phyloP scores from a whole-genome alignment of 2,329 filamentous ascomycete species.

The Cordyceps sp. region DNA sequence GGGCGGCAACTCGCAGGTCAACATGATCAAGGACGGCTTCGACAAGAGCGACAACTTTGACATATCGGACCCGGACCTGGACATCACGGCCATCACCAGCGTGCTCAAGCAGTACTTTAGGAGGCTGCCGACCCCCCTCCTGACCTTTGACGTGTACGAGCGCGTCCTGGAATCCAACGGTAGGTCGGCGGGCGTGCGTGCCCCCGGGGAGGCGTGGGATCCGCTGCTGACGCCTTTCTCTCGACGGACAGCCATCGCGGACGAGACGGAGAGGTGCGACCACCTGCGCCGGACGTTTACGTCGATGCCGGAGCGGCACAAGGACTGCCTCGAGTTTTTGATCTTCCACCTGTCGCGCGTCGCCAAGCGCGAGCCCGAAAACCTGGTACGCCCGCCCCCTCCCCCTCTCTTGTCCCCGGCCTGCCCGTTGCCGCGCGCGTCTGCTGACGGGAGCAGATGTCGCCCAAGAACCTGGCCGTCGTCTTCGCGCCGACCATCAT shows the following conservation, averaged over 20 bases:
- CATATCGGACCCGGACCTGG: conserved; percentile 81
- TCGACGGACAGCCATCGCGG: conserved; percentile 39
- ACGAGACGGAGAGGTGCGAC: conserved; percentile 49
- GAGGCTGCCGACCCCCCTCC: conserved; percentile 72
- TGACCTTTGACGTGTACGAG: conserved; percentile 90
- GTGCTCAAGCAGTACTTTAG: conserved; percentile 96
- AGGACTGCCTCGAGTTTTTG: conserved; percentile 81
- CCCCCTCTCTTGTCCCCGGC: not conserved
- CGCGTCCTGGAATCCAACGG: conserved; percentile 65
- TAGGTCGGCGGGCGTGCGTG: no score
- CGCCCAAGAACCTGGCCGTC: conserved; percentile 84
- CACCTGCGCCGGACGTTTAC: conserved; percentile 60
- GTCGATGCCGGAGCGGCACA: conserved; percentile 66
- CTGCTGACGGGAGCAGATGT: conserved; percentile 48
- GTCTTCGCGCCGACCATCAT: conserved; percentile 98
- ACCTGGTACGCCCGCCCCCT: conserved; percentile 46
- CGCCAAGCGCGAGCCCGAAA: conserved; percentile 65
- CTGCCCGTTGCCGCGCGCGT: not conserved
- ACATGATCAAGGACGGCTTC: conserved; percentile 80
- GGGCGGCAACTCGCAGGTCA: conserved; percentile 80
- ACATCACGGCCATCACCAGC: conserved; percentile 92
- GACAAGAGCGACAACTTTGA: conserved; percentile 75
- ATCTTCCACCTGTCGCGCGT: conserved; percentile 87
- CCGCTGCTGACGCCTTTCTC: not conserved
- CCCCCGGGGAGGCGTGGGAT: not conserved